A percentile compares a stretch with the other conserved stretches of the same genome.
phyloP scores from a whole-genome alignment of 169 alveolate species.

The Neospora caninum region DNA sequence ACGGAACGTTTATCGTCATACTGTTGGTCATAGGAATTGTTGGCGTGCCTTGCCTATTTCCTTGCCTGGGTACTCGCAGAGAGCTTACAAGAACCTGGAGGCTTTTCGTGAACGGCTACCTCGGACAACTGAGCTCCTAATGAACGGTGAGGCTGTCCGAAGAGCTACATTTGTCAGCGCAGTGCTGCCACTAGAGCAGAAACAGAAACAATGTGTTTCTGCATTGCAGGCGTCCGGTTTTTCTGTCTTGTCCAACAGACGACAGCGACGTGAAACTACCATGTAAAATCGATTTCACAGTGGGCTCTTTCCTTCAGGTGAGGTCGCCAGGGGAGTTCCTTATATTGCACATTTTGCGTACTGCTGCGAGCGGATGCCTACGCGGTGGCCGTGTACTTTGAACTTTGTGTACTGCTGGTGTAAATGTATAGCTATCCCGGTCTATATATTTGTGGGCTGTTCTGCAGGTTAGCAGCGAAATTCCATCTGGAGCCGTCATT shows the following conservation, averaged over 20 bases:
- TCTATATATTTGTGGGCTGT: background rate
- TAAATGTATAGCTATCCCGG: too few species aligned
- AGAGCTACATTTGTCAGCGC: background rate
- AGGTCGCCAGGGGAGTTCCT: background rate
- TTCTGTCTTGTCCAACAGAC: background rate
- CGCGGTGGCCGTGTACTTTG: too few species aligned
- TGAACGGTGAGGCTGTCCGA: background rate
- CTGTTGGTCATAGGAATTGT: too few species aligned
- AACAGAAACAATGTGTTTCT: background rate
- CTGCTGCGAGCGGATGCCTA: background rate
- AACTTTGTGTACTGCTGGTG: too few species aligned
- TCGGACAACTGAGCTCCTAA: background rate
- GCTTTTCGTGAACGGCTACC: slow-evolving; percentile 19
- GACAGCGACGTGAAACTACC: background rate
- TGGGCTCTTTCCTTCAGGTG: slow-evolving; percentile 4
- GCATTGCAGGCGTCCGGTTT: background rate
- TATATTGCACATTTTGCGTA: background rate
- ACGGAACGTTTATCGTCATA: too few species aligned
- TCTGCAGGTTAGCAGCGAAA: background rate
- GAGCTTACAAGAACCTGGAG: background rate
- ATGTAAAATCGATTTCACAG: background rate
- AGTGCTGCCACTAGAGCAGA: background rate
- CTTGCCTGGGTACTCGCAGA: background rate
- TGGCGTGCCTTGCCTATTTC: too few species aligned
- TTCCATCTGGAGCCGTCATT: slow-evolving; percentile 7